Conservation (phyloP, 1,139 yeast species). For the Geotrichum cucujoidarum region DNA sequence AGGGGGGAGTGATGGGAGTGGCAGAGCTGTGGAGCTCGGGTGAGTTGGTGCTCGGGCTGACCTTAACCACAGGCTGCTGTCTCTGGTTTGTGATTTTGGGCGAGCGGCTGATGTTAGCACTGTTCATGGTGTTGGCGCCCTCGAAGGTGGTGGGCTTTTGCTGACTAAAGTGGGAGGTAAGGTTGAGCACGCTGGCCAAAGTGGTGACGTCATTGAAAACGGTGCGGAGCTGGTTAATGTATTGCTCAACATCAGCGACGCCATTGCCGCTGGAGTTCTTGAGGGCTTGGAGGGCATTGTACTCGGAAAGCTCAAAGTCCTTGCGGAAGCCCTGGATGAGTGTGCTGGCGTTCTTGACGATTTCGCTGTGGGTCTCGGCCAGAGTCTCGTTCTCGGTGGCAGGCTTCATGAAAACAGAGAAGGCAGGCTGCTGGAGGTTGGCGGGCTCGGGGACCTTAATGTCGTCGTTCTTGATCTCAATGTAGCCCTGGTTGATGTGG, state of each 20-base stretch:
- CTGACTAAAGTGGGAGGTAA: constrained; percentile 14
- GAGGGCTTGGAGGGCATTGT: not conserved
- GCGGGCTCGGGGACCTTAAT: not conserved
- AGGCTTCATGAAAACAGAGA: constrained; percentile 13
- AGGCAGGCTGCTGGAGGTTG: constrained; percentile 3
- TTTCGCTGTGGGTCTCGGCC: constrained; percentile 12
- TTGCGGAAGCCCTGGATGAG: constrained; percentile 12
- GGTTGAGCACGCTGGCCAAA: constrained; percentile 13
- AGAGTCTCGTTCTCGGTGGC: constrained; percentile 11
- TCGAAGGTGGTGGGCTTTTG: not conserved
- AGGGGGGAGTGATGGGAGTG: constrained; percentile 7
- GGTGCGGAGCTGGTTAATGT: not conserved
- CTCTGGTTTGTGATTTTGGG: not conserved
- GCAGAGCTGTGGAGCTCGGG: constrained; percentile 4
- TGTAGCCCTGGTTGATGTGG: constrained; percentile 10
- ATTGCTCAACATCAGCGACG: not conserved
- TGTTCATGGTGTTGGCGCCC: not conserved
- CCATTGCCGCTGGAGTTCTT: not conserved
- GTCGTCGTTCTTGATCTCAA: constrained; percentile 10
- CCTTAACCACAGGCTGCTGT: not conserved
- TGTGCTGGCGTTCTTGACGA: constrained; percentile 15
- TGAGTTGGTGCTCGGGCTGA: not conserved
- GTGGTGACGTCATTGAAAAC: constrained; percentile 13
- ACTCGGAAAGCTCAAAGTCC: constrained; percentile 6
- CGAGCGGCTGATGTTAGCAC: not conserved